Conservation (phyloP, 2,329 filamentous ascomycete species). For the Trichoderma citrinoviride region DNA sequence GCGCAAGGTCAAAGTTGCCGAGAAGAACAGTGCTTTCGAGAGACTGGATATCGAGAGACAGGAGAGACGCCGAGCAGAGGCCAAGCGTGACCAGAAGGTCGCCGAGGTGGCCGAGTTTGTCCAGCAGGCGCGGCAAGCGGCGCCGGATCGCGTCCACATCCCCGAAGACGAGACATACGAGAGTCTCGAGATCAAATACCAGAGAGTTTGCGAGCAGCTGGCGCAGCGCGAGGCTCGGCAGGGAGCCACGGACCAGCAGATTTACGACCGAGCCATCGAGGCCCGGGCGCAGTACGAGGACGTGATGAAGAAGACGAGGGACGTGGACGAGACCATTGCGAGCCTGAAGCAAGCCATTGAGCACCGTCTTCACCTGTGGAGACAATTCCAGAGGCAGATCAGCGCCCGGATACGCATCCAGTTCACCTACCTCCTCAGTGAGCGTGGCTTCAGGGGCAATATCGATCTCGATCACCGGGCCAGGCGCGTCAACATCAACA, state of each 20-base stretch:
- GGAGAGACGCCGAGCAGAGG: slow-evolving; percentile 45
- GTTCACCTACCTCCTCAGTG: slow-evolving; percentile 84
- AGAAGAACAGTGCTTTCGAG: slow-evolving; percentile 62
- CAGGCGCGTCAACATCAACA: slow-evolving; percentile 74
- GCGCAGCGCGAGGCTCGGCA: slow-evolving; percentile 53
- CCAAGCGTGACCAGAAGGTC: slow-evolving; percentile 47
- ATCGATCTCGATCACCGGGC: slow-evolving; percentile 73
- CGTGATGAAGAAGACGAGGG: slow-evolving; percentile 42
- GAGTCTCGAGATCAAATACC: slow-evolving; percentile 54
- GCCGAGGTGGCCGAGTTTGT: slow-evolving; percentile 53
- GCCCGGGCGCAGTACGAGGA: slow-evolving; percentile 44
- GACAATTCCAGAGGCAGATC: slow-evolving; percentile 77
- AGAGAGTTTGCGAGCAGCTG: slow-evolving; percentile 58
- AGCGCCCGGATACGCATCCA: slow-evolving; percentile 80
- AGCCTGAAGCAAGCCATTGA: slow-evolving; percentile 59
- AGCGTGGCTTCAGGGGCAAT: slow-evolving; percentile 82
- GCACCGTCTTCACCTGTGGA: slow-evolving; percentile 72
- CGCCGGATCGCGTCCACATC: slow-evolving; percentile 57
- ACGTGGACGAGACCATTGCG: slow-evolving; percentile 42
- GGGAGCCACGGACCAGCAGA: slow-evolving; percentile 64
- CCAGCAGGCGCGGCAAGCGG: slow-evolving; percentile 53
- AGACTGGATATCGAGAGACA: slow-evolving; percentile 48
- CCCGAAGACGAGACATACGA: slow-evolving; percentile 61
- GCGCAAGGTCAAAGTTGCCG: slow-evolving; percentile 52
- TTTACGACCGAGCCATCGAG: slow-evolving; percentile 49